Evolutionary conservation across 1,139 yeast genomes (phyloP).

Genomic region (Hyphopichia fennica): DNA sequence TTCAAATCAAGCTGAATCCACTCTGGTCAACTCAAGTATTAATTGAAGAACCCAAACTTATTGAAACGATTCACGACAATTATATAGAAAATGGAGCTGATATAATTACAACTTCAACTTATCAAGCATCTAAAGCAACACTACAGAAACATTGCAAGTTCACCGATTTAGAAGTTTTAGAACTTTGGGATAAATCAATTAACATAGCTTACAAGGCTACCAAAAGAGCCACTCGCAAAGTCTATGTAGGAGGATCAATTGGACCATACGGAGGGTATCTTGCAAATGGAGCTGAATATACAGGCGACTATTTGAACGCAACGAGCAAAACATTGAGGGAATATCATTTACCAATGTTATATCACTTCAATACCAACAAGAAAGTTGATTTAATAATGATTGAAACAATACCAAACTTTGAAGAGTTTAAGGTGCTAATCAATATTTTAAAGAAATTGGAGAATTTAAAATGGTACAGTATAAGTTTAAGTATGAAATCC

Average conservation of each 20-base stretch:
- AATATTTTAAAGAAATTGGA: constrained; percentile 14
- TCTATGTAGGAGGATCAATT: constrained; percentile 54
- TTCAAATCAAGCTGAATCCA: constrained; percentile 24
- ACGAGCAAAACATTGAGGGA: constrained; percentile 28
- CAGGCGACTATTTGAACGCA: constrained; percentile 53
- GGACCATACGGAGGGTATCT: constrained; percentile 74
- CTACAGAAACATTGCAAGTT: constrained; percentile 31
- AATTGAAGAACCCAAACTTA: constrained; percentile 42
- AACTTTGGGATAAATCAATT: constrained; percentile 33
- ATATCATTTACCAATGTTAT: constrained; percentile 52
- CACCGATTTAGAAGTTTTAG: constrained; percentile 19
- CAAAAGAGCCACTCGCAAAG: constrained; percentile 9
- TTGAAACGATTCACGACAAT: constrained; percentile 50
- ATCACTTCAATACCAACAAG: constrained; percentile 28
- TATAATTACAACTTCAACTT: constrained; percentile 57
- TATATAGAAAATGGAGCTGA: constrained; percentile 59
- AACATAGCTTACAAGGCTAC: constrained; percentile 22
- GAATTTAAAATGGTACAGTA: constrained; percentile 21
- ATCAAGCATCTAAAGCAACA: constrained; percentile 55
- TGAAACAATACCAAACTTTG: constrained; percentile 63
- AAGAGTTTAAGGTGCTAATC: constrained; percentile 45
- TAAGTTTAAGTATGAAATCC: constrained; percentile 29
- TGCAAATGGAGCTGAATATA: constrained; percentile 67
- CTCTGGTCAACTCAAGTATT: constrained; percentile 67
- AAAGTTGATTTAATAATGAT: constrained; percentile 56